These are phyloP conservation scores for Huiozyma sinensis DNA, from an alignment of 805 yeast species.

Conservation along the genomic window DNA sequence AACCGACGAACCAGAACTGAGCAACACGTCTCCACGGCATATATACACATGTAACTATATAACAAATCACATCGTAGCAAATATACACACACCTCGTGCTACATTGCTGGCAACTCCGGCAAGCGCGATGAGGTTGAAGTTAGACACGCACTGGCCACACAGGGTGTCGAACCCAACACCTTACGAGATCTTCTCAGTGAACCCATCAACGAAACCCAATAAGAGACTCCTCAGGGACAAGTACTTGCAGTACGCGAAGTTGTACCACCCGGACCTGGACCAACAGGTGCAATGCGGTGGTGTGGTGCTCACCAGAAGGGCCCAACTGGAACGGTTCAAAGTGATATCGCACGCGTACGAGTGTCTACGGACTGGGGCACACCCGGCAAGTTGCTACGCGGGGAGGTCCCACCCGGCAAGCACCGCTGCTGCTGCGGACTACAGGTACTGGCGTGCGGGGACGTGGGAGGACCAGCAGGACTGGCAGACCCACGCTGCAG, in stretches of 20 bases:
- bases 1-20: no score
- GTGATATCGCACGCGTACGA: slow-evolving; percentile 47
- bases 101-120: no score
- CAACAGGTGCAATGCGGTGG: background rate
- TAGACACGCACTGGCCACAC: slow-evolving; percentile 44
- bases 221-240: slow-evolving; percentile 32
- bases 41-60: no score
- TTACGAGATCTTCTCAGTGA: slow-evolving; percentile 50
- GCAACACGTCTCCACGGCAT: no score
- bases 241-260: slow-evolving; percentile 53
- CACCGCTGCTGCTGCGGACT: slow-evolving; percentile 13
- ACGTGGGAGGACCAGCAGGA: slow-evolving; percentile 52
- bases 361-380: slow-evolving; percentile 36
- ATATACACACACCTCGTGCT: no score
- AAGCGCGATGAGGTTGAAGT: no score
- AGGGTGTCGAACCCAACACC: slow-evolving; percentile 54
- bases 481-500: background rate
- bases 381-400: slow-evolving; percentile 37
- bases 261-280: slow-evolving; percentile 70
- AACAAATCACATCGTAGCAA: no score
- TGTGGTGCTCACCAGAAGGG: slow-evolving; percentile 10
- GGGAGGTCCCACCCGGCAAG: slow-evolving; percentile 26
- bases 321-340: slow-evolving; percentile 38
- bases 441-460: slow-evolving; percentile 49
- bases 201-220: slow-evolving; percentile 15